Evolutionary conservation across 495 filamentous ascomycete genomes (phyloP).

Genomic region (Neurospora sp.): DNA sequence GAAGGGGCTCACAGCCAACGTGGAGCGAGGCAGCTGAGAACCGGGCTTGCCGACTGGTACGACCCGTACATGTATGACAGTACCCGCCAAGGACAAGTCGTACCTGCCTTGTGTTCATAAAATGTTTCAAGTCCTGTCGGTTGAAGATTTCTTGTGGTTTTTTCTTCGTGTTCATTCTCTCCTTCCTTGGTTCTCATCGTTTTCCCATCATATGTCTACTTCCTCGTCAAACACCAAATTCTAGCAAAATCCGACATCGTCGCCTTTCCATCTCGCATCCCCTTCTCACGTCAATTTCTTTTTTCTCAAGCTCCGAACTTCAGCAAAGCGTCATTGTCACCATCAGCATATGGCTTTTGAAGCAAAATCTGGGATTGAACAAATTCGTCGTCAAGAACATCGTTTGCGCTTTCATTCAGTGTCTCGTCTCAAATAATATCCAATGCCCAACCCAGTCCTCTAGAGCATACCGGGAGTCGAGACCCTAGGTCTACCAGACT

Average conservation of each 20-base stretch:
- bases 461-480: not conserved
- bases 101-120: not conserved
- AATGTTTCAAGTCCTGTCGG: not conserved
- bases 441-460: not conserved
- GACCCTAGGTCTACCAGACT: not conserved
- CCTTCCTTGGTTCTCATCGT: not conserved
- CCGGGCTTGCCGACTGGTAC: not conserved
- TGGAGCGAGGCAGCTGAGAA: not conserved
- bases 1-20: not conserved
- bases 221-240: no score
- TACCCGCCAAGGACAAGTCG: not conserved
- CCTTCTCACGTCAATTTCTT: not conserved
- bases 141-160: not conserved
- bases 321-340: not conserved
- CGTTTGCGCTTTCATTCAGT: not conserved
- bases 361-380: not conserved
- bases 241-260: no score
- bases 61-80: not conserved
- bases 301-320: not conserved
- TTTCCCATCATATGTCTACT: no score
- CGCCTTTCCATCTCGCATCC: no score
- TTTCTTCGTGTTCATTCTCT: not conserved
- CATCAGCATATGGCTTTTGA: not conserved
- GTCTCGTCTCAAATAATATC: not conserved
- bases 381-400: not conserved